Evolutionary conservation across 805 yeast species (phyloP).

Genomic region (Schizosaccharomyces cryophilus): DNA sequence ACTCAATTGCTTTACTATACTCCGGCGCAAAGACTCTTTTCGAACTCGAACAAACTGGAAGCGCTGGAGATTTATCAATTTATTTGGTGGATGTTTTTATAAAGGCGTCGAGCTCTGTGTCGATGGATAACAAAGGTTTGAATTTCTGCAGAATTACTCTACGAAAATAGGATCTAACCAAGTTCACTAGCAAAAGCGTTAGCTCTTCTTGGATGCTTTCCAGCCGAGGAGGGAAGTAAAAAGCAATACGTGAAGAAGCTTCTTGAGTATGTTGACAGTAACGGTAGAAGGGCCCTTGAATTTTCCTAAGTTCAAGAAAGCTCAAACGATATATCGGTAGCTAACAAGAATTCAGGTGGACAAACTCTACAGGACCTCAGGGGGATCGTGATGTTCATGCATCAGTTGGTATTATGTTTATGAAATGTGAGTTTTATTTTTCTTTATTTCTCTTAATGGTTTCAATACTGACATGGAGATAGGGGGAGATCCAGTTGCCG

Average conservation of each 20-base stretch:
- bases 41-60: not conserved
- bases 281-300: too few species aligned
- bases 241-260: not conserved
- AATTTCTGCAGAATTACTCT: too few species aligned
- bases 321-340: too few species aligned
- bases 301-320: too few species aligned
- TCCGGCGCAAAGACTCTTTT: constrained; percentile 1
- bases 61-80: not conserved
- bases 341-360: not conserved
- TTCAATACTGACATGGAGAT: not conserved
- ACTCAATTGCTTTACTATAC: not conserved
- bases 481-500: not conserved
- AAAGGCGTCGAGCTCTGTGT: not conserved
- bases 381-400: not conserved
- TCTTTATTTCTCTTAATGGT: not conserved
- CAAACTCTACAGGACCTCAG: not conserved
- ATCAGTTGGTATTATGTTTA: not conserved
- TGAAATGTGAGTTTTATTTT: not conserved
- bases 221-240: not conserved
- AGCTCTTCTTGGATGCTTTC: not conserved
- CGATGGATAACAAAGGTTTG: not conserved
- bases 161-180: not conserved
- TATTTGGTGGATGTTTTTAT: not conserved
- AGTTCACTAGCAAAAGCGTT: not conserved
- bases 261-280: not conserved